A percentile compares a stretch with the other conserved stretches of the same genome.
Evolutionary conservation across 2,329 filamentous ascomycete genomes (phyloP).

Genomic region (Epichloe sibirici): DNA sequence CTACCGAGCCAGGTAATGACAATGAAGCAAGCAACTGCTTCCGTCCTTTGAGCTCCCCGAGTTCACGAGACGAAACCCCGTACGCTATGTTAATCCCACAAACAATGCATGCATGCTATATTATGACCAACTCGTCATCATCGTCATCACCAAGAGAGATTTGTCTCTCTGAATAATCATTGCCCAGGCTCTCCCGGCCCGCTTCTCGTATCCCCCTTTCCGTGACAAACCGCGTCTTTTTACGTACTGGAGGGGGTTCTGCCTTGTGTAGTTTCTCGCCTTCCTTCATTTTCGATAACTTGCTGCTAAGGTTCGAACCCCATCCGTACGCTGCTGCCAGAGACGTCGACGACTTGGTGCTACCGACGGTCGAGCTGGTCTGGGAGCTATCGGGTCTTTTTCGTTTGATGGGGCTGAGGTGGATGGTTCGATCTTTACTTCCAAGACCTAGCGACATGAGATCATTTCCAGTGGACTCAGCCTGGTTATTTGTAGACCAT

Average conservation of each 20-base stretch:
- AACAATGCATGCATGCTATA: slow-evolving; percentile 18
- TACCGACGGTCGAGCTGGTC: slow-evolving; percentile 16
- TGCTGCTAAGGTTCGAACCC: slow-evolving; percentile 42
- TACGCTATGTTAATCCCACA: background rate
- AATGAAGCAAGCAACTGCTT: background rate
- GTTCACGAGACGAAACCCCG: background rate
- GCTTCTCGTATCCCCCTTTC: slow-evolving; percentile 67
- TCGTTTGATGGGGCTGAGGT: slow-evolving; percentile 48
- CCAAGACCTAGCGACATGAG: slow-evolving; percentile 25
- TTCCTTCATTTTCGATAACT: slow-evolving; percentile 49
- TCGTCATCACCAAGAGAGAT: slow-evolving; percentile 30
- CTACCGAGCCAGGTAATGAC: background rate
- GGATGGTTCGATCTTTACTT: slow-evolving; percentile 31
- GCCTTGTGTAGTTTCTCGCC: slow-evolving; percentile 36
- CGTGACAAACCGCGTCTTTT: slow-evolving; percentile 72
- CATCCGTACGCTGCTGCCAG: slow-evolving; percentile 33
- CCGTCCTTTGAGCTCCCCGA: background rate
- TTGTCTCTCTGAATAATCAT: slow-evolving; percentile 27
- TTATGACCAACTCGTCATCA: slow-evolving; percentile 40
- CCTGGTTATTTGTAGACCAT: slow-evolving; percentile 9
- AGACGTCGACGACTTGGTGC: slow-evolving; percentile 11
- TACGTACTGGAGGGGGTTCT: slow-evolving; percentile 36
- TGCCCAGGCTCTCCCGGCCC: slow-evolving; percentile 59
- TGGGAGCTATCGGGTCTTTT: slow-evolving; percentile 43
- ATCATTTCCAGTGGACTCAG: slow-evolving; percentile 26